Conservation (phyloP, 2,329 filamentous ascomycete species). For the Fusarium buxicola region DNA sequence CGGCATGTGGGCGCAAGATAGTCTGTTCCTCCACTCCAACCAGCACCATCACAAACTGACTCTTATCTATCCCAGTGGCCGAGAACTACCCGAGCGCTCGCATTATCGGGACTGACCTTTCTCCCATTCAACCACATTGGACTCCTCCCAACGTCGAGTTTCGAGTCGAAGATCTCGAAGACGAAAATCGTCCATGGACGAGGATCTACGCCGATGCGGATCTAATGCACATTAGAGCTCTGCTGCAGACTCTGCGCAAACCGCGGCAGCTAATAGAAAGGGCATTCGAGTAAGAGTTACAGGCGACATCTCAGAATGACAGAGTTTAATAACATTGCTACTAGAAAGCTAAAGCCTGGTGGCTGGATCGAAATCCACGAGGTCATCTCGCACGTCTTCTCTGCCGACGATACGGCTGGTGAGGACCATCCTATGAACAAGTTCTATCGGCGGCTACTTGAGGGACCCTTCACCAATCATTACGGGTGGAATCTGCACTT, state of each 20-base stretch:
- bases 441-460: conserved; percentile 49
- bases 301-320: neutral
- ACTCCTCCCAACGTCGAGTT: conserved; percentile 69
- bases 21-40: conserved; percentile 46
- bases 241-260: conserved; percentile 63
- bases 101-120: conserved; percentile 59
- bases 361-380: conserved; percentile 57
- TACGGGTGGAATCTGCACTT: conserved; percentile 54
- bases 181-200: conserved; percentile 51
- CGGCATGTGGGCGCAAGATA: conserved; percentile 67
- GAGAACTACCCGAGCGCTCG: conserved; percentile 58
- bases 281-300: conserved; percentile 54
- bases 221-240: conserved; percentile 64
- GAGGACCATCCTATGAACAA: conserved; percentile 49
- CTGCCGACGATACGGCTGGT: conserved; percentile 48
- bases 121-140: conserved; percentile 57
- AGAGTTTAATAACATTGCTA: conserved; percentile 18
- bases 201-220: conserved; percentile 57
- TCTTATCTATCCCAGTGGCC: conserved; percentile 52
- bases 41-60: conserved; percentile 7
- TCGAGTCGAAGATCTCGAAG: conserved; percentile 55
- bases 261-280: conserved; percentile 62
- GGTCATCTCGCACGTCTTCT: conserved; percentile 48
- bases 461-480: conserved; percentile 46
- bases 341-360: conserved; percentile 52